phyloP scores from a whole-genome alignment of 176 grass and related monocot genomes.

The Paspalum notatum region DNA sequence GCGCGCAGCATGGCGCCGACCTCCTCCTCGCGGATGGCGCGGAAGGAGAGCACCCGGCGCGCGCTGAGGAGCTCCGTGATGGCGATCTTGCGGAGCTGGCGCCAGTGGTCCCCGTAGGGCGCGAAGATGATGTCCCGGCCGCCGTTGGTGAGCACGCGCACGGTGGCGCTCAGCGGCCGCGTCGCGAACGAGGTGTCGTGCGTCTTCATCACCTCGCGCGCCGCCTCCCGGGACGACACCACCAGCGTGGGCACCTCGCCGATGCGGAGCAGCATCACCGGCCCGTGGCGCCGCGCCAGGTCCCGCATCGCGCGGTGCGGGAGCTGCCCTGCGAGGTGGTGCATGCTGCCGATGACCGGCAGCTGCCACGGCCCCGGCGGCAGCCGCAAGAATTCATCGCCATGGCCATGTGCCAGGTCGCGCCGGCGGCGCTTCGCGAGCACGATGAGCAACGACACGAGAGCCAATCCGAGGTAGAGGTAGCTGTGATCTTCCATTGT shows the following conservation, averaged over 20 bases:
- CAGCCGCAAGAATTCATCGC: neutral
- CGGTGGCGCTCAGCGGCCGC: slow-evolving; percentile 52
- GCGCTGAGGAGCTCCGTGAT: slow-evolving; percentile 61
- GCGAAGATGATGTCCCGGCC: slow-evolving; percentile 59
- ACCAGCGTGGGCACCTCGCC: neutral
- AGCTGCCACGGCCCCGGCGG: slow-evolving; percentile 23
- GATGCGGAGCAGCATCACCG: slow-evolving; percentile 27
- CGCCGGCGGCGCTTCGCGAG: neutral
- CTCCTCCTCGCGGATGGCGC: slow-evolving; percentile 59
- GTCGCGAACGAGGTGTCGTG: slow-evolving; percentile 46
- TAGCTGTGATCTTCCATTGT: neutral
- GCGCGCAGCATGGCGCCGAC: slow-evolving; percentile 28
- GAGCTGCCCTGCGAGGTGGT: neutral
- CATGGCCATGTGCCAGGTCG: neutral
- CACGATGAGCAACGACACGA: slow-evolving; percentile 15
- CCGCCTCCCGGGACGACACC: neutral
- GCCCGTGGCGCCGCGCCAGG: slow-evolving; percentile 8
- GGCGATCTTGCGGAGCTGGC: slow-evolving; percentile 60
- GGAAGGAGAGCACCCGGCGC: slow-evolving; percentile 52
- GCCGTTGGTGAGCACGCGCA: slow-evolving; percentile 38
- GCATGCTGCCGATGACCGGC: slow-evolving; percentile 9
- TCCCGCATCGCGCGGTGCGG: slow-evolving; percentile 15
- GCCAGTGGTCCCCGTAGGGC: slow-evolving; percentile 70
- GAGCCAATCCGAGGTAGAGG: neutral
- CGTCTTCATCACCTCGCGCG: slow-evolving; percentile 6